Base-by-base conservation (phyloP, 306 rosid genomes). In the Macrotyloma uniflorum region DNA sequence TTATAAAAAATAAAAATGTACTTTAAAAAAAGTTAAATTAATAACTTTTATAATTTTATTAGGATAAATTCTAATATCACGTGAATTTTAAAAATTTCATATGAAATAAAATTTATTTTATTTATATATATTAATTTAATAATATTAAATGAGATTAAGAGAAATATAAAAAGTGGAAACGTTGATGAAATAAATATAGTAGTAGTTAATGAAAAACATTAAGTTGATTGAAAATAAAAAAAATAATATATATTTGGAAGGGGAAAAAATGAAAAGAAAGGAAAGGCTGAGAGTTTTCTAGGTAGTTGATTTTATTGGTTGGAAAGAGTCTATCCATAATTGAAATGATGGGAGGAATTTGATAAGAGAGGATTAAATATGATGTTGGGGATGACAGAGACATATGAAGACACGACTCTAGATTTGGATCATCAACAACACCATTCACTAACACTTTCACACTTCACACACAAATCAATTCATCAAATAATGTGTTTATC, bases 231-330 rank as follows among this genome's bases (percentile, higher is more conserved):
- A 42, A 42, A 12, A 42, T 12, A 6, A 40, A 62, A 32, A 6
- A 42, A 47, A 40, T 15, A 20, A 47, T 24, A 62, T 61, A 47
- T 35, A n/a, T 14, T 55, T 45, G 15, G 57, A 79, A 19, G 42
- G 8, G 51, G 3, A 42, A 10, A 7, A 14, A 2, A 26, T 57
- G 69, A 61, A 33, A n/a, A 38, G 14, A 55, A 57, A 14, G n/a
- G 5, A 65, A 12, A 74, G 66, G 64, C 24, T 33, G 61, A 65
- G 69, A 30, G 8, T 75, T 74, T 47, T 46, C 38, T 45, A 7
- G 65, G 49, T 26, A 10, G 58, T 35, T 75, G 50, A 81, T 46
- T 75, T 81, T 81, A 57, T 67, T 81, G 76, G 77, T 18, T 8
- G 19, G 59, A 49, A 6, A 23, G 16, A 73, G 4, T 19, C 36